These are phyloP conservation scores for Sclerotinia minor DNA, from an alignment of 2,329 filamentous ascomycete species.

Conservation along the genomic window DNA sequence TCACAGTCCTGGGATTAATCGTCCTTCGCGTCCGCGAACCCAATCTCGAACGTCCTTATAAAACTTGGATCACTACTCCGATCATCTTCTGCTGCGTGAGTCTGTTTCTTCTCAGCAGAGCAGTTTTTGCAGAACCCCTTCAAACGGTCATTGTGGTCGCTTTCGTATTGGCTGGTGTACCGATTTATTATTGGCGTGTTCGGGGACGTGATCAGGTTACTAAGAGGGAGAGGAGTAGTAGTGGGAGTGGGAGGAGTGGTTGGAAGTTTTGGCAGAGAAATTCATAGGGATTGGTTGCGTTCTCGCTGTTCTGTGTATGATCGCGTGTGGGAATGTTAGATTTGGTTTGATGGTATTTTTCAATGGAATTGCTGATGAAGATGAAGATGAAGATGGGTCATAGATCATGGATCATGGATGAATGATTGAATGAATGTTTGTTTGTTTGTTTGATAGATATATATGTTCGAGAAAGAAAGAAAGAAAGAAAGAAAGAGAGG, in stretches of 20 bases:
- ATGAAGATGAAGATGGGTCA: background rate
- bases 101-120: conserved; percentile 83
- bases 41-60: conserved; percentile 83
- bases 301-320: background rate
- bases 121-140: conserved; percentile 85
- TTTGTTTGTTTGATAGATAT: background rate
- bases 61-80: conserved; percentile 94
- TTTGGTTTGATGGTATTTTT: too few relatives aligned
- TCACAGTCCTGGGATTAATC: conserved; percentile 91
- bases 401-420: background rate
- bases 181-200: conserved; percentile 87
- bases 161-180: conserved; percentile 81
- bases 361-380: background rate
- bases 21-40: conserved; percentile 86
- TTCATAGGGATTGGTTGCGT: background rate
- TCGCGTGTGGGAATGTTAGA: too few relatives aligned
- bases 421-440: background rate
- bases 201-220: conserved; percentile 59
- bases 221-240: conserved; percentile 48
- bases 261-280: conserved; percentile 60
- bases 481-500: background rate
- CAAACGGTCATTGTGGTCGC: conserved; percentile 85
- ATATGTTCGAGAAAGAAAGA: background rate
- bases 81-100: conserved; percentile 99
- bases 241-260: conserved; percentile 45